Base-by-base conservation (phyloP, 2,329 filamentous ascomycete genomes). In the Paraphaeosphaeria sporulosa region DNA sequence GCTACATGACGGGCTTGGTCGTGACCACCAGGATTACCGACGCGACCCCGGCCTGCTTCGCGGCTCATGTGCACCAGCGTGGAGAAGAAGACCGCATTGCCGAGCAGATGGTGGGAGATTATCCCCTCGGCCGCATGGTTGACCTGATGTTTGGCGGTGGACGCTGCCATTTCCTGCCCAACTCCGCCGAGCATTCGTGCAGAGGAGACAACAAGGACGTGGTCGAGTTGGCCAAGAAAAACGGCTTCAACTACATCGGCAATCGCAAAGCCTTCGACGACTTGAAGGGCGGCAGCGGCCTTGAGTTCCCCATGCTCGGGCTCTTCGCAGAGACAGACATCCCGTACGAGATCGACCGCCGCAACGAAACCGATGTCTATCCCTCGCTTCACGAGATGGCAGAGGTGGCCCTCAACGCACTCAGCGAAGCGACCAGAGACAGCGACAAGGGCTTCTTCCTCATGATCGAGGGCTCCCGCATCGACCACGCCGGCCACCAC, bases 381-480 rank as follows among this genome's bases (percentile, higher is more conserved):
- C 95, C 95, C 3, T 94, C 92, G 17, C 83, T 99, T 43, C 91
- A 91, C 74, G 94, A 97, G 79, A 98, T 97, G 93, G 88, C 94
- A 9, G 85, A 86, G 67, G 92, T 92, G 17, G 94, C 95, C 1
- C 83, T 99, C 63, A 87, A 85, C 15, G 89, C 92, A 1, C 86
- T 99, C 25, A 90, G 90, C 63, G 88, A 89, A 60, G 95, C 94
- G 0, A 97, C 95, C 0, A 84, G 87, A 72, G 84, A 94, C 72
- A 93, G 87, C 63, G 93, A 98, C 44, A 89, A 96, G 78, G 95
- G 95, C 4, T 99, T 98, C 83, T 99, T 99, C 80, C 83, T 99
- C 69, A 97, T 99, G 94, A 96, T 99, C 62, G 95, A 99, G 79
- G 95, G 94, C 4, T 96, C 92, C 70, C 86, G 95, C 44, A 98